Evolutionary conservation across 2,329 filamentous ascomycete species (phyloP), one percentile per base, ranked within the genome.

Genomic region (Verticillium dahliae): DNA sequence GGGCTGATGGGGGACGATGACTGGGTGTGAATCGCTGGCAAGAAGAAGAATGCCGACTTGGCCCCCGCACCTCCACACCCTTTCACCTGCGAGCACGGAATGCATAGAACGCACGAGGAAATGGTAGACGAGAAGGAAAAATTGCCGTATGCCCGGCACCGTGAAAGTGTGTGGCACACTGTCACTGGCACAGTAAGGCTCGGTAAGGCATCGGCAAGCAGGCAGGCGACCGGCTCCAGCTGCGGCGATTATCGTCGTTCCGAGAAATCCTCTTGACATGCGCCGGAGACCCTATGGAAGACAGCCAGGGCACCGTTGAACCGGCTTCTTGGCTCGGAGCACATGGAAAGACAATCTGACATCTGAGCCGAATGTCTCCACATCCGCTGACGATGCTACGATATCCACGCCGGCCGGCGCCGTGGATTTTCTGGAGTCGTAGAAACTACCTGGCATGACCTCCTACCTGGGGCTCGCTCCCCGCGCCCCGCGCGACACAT

Each of bases 201-300:
- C n/a, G 27, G 27, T 27, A 27, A n/a, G 45, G n/a, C 45, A 50
- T 50, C 45, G 45, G 45, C 45, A 50, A 18, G 18, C 7, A 27
- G n/a, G 45, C 45, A 15, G n/a, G n/a, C 18, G 45, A 50, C 45
- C 45, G 45, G 45, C 45, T 18, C 45, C 45, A 50, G 18, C 4
- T 18, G 45, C 45, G 45, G 45, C 60, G 63, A 50, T 64, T 65
- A 58, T 65, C 63, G 61, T 56, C 59, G 54, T 65, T 61, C 64
- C 62, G 57, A 58, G 27, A 58, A 58, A 58, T 58, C 57, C 38
- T 58, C 57, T 58, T 58, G 38, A 31, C 14, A 22, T 41, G 57
- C 27, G 6, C 38, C 22, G 27, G 35, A 58, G 57, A 50, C 57
- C 57, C 57, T 52, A 58, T 58, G n/a, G 57, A 39, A 58, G 38